These are phyloP conservation scores for Colletotrichum sp. DNA, from an alignment of 2,329 filamentous ascomycete species.

Conservation along the genomic window DNA sequence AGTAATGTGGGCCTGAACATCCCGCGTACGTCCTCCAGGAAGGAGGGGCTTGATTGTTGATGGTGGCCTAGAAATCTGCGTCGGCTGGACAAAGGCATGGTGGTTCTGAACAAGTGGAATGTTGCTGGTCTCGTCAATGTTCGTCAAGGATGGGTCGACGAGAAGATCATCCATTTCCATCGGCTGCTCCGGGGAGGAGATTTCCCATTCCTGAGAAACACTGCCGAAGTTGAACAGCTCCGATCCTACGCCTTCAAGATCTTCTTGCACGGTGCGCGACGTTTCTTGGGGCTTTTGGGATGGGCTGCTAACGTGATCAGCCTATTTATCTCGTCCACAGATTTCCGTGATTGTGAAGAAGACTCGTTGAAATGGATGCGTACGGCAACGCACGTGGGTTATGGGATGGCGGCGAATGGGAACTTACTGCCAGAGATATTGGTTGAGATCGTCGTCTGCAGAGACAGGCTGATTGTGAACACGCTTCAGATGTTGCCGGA, in stretches of 20 bases:
- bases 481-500: conserved; percentile 76
- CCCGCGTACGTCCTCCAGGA: not conserved
- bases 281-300: not conserved
- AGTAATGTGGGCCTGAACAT: not conserved
- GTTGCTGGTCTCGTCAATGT: not conserved
- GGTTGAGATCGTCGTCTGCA: conserved; percentile 42
- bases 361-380: not conserved
- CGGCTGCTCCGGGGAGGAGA: conserved; percentile 3
- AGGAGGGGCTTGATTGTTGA: not conserved
- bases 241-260: conserved; percentile 14
- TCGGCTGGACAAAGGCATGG: not conserved
- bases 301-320: not conserved
- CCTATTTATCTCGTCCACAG: not conserved
- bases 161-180: conserved; percentile 5
- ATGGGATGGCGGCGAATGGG: not conserved
- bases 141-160: conserved; percentile 1
- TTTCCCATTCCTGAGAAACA: not conserved
- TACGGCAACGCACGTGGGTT: not conserved
- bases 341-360: not conserved
- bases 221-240: not conserved
- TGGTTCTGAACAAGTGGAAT: not conserved
- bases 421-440: conserved; percentile 35
- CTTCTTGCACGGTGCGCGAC: not conserved
- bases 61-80: conserved; percentile 1
- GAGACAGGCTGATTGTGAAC: conserved; percentile 59